These are phyloP conservation scores for Penicillium brevicompactum DNA, from an alignment of 2,329 filamentous ascomycete species.

Conservation along the genomic window DNA sequence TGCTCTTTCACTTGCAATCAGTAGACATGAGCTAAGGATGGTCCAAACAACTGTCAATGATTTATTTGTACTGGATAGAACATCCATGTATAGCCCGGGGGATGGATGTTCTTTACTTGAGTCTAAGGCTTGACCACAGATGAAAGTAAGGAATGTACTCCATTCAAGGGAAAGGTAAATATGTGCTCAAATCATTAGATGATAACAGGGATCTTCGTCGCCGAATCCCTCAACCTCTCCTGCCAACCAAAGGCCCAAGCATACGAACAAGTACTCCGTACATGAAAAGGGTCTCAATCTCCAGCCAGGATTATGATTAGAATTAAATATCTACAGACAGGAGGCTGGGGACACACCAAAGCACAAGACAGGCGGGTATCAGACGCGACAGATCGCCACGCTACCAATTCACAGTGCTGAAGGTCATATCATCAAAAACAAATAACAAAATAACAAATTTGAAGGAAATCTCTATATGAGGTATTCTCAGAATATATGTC, in stretches of 20 bases:
- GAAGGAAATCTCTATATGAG: background rate
- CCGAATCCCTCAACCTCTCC: background rate
- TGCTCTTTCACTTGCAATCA: too few relatives aligned
- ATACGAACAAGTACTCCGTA: conserved; percentile 1
- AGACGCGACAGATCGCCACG: background rate
- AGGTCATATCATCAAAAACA: conserved; percentile 21
- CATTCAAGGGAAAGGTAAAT: conserved; percentile 27
- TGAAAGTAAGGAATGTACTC: conserved; percentile 31
- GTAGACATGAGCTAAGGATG: too few relatives aligned
- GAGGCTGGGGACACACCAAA: conserved; percentile 11
- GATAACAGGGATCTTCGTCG: conserved; percentile 6
- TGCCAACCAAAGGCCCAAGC: conserved; percentile 11
- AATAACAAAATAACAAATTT: conserved; percentile 5
- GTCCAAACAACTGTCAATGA: too few relatives aligned
- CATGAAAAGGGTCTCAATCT: conserved; percentile 7
- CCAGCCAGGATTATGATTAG: conserved; percentile 32
- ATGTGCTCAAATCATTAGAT: conserved; percentile 5
- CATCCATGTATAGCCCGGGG: too few relatives aligned
- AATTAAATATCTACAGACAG: conserved; percentile 38
- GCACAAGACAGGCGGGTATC: conserved; percentile 15
- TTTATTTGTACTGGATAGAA: too few relatives aligned
- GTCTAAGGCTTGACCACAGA: background rate
- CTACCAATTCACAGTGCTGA: conserved; percentile 20
- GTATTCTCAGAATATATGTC: background rate
- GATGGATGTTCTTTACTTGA: background rate